These are phyloP conservation scores for Borealophlyctis nickersoniae DNA, from an alignment of 192 early-diverging fungal species.

Conservation along the genomic window DNA sequence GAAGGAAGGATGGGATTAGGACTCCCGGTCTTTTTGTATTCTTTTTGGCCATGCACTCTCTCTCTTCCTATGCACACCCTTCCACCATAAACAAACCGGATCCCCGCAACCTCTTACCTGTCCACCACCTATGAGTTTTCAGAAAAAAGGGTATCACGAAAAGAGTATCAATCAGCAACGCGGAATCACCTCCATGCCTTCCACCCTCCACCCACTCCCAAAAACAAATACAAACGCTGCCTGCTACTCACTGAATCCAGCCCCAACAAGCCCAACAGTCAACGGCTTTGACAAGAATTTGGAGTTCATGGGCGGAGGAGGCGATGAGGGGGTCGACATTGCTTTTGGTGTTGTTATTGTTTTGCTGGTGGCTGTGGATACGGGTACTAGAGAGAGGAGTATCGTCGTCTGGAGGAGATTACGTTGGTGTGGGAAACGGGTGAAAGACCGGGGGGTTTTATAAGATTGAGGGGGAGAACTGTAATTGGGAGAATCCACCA, in stretches of 20 bases:
- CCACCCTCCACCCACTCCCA: slow-evolving; percentile 1
- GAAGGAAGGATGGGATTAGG: no score
- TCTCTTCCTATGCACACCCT: background rate
- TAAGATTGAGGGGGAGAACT: no score
- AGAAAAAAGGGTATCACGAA: no score
- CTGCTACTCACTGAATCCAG: slow-evolving; percentile 65
- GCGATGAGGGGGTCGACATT: no score
- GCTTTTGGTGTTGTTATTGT: no score
- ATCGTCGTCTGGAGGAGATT: background rate
- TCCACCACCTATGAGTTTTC: no score
- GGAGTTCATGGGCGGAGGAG: no score
- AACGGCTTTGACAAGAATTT: slow-evolving; percentile 59
- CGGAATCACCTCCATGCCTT: slow-evolving; percentile 2
- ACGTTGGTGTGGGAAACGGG: no score
- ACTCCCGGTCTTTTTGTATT: background rate
- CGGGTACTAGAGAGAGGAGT: background rate
- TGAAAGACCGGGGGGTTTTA: no score
- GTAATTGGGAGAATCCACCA: no score
- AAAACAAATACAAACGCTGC: slow-evolving; percentile 32
- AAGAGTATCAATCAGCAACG: background rate
- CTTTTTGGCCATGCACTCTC: background rate
- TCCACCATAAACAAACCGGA: background rate
- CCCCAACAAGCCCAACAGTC: slow-evolving; percentile 71
- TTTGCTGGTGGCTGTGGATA: slow-evolving; percentile 23
- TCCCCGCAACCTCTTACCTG: no score